Evolutionary conservation across 2,329 filamentous ascomycete genomes (phyloP).

Genomic region (Alternaria alternata): DNA sequence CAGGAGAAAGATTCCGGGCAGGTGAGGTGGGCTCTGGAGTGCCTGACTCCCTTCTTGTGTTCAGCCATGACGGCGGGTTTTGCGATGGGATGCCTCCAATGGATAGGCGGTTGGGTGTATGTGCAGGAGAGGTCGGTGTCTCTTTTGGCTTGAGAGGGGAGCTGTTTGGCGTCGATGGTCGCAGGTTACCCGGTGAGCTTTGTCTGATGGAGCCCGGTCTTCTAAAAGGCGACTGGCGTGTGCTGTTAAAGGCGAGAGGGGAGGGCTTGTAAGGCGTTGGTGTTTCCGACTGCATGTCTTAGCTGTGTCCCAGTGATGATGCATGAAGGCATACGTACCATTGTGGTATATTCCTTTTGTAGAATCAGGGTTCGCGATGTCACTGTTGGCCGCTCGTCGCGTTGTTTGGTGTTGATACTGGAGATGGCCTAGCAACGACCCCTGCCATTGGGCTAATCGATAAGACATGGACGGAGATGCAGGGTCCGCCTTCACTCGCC

Average conservation of each 20-base stretch:
- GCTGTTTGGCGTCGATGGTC: constrained; percentile 50
- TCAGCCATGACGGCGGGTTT: constrained; percentile 48
- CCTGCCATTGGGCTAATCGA: background rate
- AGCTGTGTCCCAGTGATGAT: background rate
- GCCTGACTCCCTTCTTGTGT: constrained; percentile 40
- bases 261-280: constrained; percentile 52
- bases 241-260: constrained; percentile 55
- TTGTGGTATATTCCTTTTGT: background rate
- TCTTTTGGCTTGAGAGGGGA: constrained; percentile 52
- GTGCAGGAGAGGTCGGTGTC: constrained; percentile 38
- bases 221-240: constrained; percentile 56
- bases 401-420: constrained; percentile 13
- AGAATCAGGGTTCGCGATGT: background rate
- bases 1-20: constrained; percentile 36
- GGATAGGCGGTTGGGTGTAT: constrained; percentile 40
- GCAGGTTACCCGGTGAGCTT: constrained; percentile 51
- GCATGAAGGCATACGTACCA: constrained; percentile 6
- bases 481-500: constrained; percentile 3
- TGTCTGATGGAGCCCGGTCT: constrained; percentile 52
- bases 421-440: constrained; percentile 9
- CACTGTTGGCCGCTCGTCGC: background rate
- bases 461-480: constrained; percentile 6
- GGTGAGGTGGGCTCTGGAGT: constrained; percentile 45
- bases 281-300: constrained; percentile 39
- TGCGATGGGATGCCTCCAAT: constrained; percentile 46